phyloP scores from a whole-genome alignment of 148 eudicot genomes.

The Rhododendron molle region DNA sequence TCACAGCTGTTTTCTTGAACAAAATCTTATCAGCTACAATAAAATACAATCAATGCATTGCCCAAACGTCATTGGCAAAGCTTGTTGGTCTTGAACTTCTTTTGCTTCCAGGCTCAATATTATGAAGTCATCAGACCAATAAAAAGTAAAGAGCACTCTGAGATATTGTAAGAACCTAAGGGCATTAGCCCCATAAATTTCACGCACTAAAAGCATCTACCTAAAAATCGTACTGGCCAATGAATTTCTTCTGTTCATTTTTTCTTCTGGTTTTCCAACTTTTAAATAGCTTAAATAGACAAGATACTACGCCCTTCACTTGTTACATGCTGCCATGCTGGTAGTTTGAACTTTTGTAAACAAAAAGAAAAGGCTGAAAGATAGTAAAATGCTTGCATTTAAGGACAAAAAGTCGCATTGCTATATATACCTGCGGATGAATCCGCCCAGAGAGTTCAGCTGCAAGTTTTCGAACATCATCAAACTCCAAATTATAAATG shows the following conservation, averaged over 20 bases:
- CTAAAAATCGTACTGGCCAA: neutral
- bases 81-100: too few relatives aligned
- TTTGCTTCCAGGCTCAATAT: too few relatives aligned
- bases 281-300: neutral
- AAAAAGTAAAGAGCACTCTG: neutral
- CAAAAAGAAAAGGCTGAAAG: neutral
- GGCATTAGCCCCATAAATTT: neutral
- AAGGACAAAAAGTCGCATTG: neutral
- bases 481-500: slow-evolving; percentile 57
- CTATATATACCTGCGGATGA: slow-evolving; percentile 59
- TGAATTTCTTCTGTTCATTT: neutral
- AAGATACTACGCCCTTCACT: neutral
- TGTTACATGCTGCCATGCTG: neutral
- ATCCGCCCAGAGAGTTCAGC: slow-evolving; percentile 88
- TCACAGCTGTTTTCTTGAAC: too few relatives aligned
- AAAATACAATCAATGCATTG: too few relatives aligned
- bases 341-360: neutral
- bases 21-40: too few relatives aligned
- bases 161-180: neutral
- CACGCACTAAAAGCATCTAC: neutral
- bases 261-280: neutral
- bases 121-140: neutral
- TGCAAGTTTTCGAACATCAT: slow-evolving; percentile 77
- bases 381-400: neutral
- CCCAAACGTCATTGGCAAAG: too few relatives aligned